phyloP scores from a whole-genome alignment of 306 rosid genomes.

The Spatholobus suberectus region DNA sequence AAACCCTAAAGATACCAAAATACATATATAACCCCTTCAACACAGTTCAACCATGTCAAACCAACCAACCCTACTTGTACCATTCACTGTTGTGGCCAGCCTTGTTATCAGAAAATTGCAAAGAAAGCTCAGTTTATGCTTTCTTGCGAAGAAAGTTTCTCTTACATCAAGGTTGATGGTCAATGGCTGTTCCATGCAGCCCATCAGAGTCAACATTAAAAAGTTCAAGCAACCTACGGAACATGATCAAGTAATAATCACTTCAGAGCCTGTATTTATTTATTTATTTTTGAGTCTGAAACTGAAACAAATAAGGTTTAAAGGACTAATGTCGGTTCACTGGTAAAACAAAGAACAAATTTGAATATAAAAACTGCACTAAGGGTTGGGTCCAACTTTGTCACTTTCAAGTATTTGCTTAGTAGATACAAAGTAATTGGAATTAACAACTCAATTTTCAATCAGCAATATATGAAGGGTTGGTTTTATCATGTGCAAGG shows the following conservation, averaged over 20 bases:
- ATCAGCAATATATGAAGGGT: neutral
- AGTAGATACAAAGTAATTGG: neutral
- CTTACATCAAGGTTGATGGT: neutral
- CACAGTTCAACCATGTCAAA: neutral
- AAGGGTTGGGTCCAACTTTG: neutral
- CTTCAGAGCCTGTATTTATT: neutral
- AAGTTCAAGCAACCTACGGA: slow-evolving; percentile 3
- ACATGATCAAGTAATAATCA: neutral
- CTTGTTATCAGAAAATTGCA: neutral
- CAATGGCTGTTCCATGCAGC: slow-evolving; percentile 9
- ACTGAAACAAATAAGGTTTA: neutral
- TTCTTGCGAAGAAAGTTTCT: neutral
- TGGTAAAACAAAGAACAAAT: slow-evolving; percentile 4
- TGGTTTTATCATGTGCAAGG: neutral
- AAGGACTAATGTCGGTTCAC: neutral
- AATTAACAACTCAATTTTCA: neutral
- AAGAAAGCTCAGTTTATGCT: neutral
- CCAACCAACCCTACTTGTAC: neutral
- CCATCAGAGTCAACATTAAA: neutral
- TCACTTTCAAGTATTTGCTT: neutral
- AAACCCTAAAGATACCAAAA: neutral
- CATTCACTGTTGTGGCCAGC: neutral
- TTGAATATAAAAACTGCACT: neutral
- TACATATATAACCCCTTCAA: neutral
- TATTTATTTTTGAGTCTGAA: slow-evolving; percentile 4